Evolutionary conservation across 1,284 basidiomycete genomes (phyloP).

Genomic region (Moniliella sp.): DNA sequence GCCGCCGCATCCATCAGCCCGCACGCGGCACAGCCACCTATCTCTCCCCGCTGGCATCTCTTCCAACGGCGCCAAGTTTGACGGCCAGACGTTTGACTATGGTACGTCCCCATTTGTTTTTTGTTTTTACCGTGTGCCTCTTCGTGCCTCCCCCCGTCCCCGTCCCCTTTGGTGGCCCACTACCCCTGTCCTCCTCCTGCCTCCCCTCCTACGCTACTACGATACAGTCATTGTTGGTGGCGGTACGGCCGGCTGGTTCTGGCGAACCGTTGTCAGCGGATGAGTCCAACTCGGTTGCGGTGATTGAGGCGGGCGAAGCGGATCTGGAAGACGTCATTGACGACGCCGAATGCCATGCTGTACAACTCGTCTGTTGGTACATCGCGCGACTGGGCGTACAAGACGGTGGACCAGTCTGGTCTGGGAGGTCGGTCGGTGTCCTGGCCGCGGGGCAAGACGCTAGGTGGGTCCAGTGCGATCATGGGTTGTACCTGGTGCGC

Average conservation of each 20-base stretch:
- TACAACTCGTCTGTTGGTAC: slow-evolving; percentile 10
- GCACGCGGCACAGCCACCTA: too few relatives aligned
- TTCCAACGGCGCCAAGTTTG: too few relatives aligned
- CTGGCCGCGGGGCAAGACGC: slow-evolving; percentile 35
- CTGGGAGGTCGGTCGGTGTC: slow-evolving; percentile 8
- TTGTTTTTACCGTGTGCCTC: too few relatives aligned
- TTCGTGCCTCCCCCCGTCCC: too few relatives aligned
- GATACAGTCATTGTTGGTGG: slow-evolving; percentile 16
- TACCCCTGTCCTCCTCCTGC: too few relatives aligned
- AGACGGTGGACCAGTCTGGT: slow-evolving; percentile 7
- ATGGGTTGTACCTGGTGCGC: slow-evolving; percentile 33
- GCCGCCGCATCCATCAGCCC: too few relatives aligned
- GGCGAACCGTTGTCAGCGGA: slow-evolving; percentile 18
- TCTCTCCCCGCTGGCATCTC: too few relatives aligned
- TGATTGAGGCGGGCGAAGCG: slow-evolving; percentile 40
- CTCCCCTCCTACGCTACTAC: too few relatives aligned
- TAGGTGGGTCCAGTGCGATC: slow-evolving; percentile 38
- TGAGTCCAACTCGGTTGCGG: slow-evolving; percentile 14
- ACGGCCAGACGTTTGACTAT: too few relatives aligned
- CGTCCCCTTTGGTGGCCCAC: too few relatives aligned
- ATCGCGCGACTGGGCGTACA: slow-evolving; percentile 16
- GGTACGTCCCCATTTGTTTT: too few relatives aligned
- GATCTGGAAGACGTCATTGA: slow-evolving; percentile 1
- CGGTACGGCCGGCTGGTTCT: slow-evolving; percentile 42
- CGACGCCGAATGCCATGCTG: slow-evolving; percentile 1